Evolutionary conservation across 768 basidiomycete genomes (phyloP), one percentile per base, ranked within the genome.

Genomic region (Kwoniella pini): DNA sequence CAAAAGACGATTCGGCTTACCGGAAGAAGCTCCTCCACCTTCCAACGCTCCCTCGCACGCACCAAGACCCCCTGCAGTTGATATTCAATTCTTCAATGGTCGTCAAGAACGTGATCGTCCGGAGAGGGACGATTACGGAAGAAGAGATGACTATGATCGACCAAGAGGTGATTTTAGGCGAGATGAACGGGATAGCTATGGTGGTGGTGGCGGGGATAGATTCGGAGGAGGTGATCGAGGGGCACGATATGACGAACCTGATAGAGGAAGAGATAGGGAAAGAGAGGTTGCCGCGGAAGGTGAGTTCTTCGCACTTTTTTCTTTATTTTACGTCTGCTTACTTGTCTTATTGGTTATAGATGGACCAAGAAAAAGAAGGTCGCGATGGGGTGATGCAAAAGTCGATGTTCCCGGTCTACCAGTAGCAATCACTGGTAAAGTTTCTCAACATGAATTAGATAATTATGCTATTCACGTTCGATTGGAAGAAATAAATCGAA

Each of bases 381-480:
- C 93, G 74, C 89, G 96, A 59, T 99, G 94, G 94, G 96, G 96
- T 67, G 95, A 96, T 70, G 89, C 86, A 61, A 90, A 90, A 79
- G 89, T 65, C 38, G 66, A 94, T 68, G 88, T 93, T 50, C 90
- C 93, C 56, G 94, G 92, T 57, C 80, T 97, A 54, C 96, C 96
- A 4, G 95, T 93, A 43, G 92, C 93, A 45, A 94, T 99, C 66
- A 87, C 89, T 45, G 93, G 95, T 62, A 78, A 80, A 28, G 92
- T 99, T 53, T 92, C 93, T 22, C 91, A 93, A 76, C 87, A 88
- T 53, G 94, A 98, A 79, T 87, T 99, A 54, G 95, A 98, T 80
- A 94, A 92, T 74, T 99, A 99, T 79, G 95, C 96, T 31, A 91
- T 94, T 55, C 92, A 96, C 75, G 83, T 98, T 48, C 85, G 96